phyloP scores from a whole-genome alignment of 73 alveolate genomes.

The Stentor coeruleus region DNA sequence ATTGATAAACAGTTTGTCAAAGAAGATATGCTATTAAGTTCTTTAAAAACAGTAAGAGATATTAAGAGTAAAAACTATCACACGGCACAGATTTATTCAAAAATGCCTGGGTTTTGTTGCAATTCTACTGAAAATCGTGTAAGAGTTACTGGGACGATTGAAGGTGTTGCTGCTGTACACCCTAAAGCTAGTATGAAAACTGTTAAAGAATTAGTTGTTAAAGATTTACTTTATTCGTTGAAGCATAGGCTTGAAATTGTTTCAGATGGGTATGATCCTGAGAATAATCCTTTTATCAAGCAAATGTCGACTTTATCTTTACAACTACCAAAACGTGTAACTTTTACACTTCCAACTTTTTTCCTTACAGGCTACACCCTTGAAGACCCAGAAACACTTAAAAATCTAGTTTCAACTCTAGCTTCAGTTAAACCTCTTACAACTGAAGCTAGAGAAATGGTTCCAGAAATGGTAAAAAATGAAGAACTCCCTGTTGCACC shows the following conservation, averaged over 20 bases:
- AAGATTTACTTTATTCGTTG: slow-evolving; percentile 18
- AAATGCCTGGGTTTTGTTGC: background rate
- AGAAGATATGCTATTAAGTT: background rate
- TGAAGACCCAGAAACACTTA: background rate
- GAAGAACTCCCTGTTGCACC: too few species aligned
- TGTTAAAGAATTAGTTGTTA: background rate
- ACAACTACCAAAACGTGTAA: background rate
- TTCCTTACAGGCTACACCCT: background rate
- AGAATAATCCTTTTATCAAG: background rate
- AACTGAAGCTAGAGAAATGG: background rate
- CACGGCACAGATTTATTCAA: background rate
- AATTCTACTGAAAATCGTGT: background rate
- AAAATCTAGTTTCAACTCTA: background rate
- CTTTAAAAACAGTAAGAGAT: background rate
- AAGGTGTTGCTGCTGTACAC: background rate
- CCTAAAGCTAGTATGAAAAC: background rate
- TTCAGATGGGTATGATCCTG: background rate
- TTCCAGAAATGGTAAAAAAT: too few species aligned
- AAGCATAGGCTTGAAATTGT: slow-evolving; percentile 2
- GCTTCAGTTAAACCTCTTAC: background rate
- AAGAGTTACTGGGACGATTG: slow-evolving; percentile 2
- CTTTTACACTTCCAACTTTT: background rate
- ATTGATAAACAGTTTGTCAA: background rate
- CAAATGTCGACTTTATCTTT: too few species aligned
- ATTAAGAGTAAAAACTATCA: background rate